These are phyloP conservation scores for Penicillium sp. DNA, from an alignment of 2,329 filamentous ascomycete genomes.

Conservation along the genomic window DNA sequence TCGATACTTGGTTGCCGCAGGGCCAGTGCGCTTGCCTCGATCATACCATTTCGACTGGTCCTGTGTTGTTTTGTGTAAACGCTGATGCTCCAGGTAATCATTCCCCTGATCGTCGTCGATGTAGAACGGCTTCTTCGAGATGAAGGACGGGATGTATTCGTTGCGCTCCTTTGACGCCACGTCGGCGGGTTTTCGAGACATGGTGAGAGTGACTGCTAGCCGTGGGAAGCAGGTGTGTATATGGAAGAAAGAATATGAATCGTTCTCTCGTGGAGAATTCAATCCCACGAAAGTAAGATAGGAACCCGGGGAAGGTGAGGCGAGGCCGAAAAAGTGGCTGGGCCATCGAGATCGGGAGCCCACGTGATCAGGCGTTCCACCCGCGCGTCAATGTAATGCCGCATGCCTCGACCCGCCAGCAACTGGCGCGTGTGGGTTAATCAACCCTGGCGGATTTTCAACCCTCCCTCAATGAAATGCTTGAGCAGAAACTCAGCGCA, in stretches of 20 bases:
- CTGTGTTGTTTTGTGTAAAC: constrained; percentile 72
- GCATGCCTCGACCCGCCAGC: constrained; percentile 5
- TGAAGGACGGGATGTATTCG: constrained; percentile 97
- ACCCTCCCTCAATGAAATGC: constrained; percentile 5
- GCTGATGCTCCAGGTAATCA: constrained; percentile 97
- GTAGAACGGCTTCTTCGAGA: constrained; percentile 97
- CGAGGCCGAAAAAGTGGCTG: constrained; percentile 10
- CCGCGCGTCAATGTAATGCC: constrained; percentile 5
- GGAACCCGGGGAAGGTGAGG: constrained; percentile 12
- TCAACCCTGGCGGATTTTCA: background rate
- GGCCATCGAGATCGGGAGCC: constrained; percentile 1
- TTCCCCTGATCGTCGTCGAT: constrained; percentile 74
- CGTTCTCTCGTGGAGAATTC: background rate
- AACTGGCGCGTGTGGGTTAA: constrained; percentile 2
- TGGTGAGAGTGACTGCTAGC: constrained; percentile 23
- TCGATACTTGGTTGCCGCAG: constrained; percentile 92
- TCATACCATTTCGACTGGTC: constrained; percentile 88
- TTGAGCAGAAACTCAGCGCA: constrained; percentile 12
- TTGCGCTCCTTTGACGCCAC: constrained; percentile 81
- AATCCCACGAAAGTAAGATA: background rate
- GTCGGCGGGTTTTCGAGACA: constrained; percentile 57
- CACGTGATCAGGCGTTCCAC: constrained; percentile 37
- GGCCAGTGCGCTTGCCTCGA: constrained; percentile 79
- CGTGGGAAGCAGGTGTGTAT: background rate
- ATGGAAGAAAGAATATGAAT: background rate